Conservation (phyloP, 1,284 basidiomycete genomes). For the Marasmius fiardii region DNA sequence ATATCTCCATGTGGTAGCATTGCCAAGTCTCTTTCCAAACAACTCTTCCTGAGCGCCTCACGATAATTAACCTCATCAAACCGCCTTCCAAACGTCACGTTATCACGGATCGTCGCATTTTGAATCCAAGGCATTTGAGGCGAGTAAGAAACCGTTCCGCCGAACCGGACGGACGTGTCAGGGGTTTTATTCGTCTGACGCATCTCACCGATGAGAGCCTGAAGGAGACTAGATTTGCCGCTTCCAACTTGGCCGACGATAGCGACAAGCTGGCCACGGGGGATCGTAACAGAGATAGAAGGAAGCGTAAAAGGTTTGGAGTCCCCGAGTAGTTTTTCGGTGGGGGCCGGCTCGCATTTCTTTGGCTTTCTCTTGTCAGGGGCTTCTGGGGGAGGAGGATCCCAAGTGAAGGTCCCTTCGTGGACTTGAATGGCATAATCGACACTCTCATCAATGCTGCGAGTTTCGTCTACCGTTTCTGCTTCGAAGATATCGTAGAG, state of each 20-base stretch:
- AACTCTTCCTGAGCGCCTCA: constrained; percentile 72
- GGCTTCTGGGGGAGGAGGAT: constrained; percentile 60
- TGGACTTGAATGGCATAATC: constrained; percentile 62
- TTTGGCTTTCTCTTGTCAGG: constrained; percentile 35
- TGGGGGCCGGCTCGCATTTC: constrained; percentile 11
- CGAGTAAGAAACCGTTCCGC: constrained; percentile 78
- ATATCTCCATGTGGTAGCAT: constrained; percentile 80
- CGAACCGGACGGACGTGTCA: constrained; percentile 48
- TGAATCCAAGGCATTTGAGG: constrained; percentile 86
- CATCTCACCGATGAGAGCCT: constrained; percentile 84
- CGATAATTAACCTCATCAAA: constrained; percentile 80
- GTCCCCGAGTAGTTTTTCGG: constrained; percentile 11
- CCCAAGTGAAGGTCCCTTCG: constrained; percentile 81
- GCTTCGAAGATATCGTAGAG: constrained; percentile 75
- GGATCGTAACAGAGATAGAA: constrained; percentile 62
- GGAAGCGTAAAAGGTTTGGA: constrained; percentile 51
- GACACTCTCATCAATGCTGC: constrained; percentile 46
- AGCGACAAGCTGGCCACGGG: constrained; percentile 71
- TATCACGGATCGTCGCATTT: constrained; percentile 77
- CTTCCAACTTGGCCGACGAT: constrained; percentile 70
- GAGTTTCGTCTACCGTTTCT: constrained; percentile 62
- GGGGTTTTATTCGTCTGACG: constrained; percentile 50
- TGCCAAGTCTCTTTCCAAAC: constrained; percentile 76
- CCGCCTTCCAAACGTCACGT: constrained; percentile 81
- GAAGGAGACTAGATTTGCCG: constrained; percentile 74